Evolutionary conservation across 768 basidiomycete species (phyloP).

Genomic region (Collybia sordida): DNA sequence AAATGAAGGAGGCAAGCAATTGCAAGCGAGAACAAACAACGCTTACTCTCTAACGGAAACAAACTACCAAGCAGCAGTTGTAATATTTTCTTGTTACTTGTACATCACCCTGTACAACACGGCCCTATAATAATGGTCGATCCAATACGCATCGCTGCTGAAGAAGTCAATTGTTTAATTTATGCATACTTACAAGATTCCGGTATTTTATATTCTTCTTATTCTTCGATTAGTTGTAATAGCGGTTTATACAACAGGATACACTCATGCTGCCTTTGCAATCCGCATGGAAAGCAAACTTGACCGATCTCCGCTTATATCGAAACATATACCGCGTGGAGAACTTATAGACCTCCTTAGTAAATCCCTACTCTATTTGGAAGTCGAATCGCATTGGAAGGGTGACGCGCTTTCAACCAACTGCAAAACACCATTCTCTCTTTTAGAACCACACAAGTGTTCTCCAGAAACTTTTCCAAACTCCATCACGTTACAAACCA

Average conservation of each 20-base stretch:
- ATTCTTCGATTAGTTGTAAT: not conserved
- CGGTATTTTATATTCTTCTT: slow-evolving; percentile 39
- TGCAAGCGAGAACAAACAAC: slow-evolving; percentile 6
- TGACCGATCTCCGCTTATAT: slow-evolving; percentile 64
- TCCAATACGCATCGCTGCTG: slow-evolving; percentile 67
- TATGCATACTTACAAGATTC: slow-evolving; percentile 85
- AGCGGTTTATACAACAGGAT: slow-evolving; percentile 44
- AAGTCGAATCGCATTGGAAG: slow-evolving; percentile 84
- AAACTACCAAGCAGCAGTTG: not conserved
- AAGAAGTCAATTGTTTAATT: slow-evolving; percentile 84
- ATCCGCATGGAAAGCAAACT: slow-evolving; percentile 73
- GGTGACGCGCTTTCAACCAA: slow-evolving; percentile 56
- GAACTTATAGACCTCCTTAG: slow-evolving; percentile 79
- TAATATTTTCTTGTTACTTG: no score
- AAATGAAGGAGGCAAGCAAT: not conserved
- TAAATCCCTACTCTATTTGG: slow-evolving; percentile 78
- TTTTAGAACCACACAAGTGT: slow-evolving; percentile 76
- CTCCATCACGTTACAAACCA: slow-evolving; percentile 16
- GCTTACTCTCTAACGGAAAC: not conserved
- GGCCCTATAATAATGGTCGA: slow-evolving; percentile 7
- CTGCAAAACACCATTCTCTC: slow-evolving; percentile 71
- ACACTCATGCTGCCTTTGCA: slow-evolving; percentile 81
- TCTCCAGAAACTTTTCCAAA: slow-evolving; percentile 47
- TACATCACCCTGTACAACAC: not conserved
- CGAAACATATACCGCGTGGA: slow-evolving; percentile 77